A percentile compares a stretch with the other conserved stretches of the same genome.
These are phyloP conservation scores for Globisporangium uncinulatum DNA, from an alignment of 352 stramenopile genomes.

Conservation along the genomic window DNA sequence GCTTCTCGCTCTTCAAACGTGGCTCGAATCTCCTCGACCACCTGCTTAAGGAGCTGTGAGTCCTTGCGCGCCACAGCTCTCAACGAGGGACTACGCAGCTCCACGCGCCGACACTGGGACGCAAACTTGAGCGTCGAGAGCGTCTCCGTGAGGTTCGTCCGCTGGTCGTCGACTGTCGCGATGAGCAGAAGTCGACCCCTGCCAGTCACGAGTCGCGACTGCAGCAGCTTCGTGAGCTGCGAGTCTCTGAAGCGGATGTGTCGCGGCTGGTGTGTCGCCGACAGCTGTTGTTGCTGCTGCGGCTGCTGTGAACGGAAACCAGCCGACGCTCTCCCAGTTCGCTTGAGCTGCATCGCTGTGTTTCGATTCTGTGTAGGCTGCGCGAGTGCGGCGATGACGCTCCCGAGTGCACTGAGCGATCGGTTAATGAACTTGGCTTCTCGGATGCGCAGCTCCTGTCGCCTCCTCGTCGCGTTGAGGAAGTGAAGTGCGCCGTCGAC, in stretches of 20 bases:
- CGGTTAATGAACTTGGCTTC: constrained; percentile 81
- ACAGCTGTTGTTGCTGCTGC: not conserved
- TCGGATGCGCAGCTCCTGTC: constrained; percentile 56
- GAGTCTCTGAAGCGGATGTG: constrained; percentile 71
- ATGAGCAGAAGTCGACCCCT: constrained; percentile 49
- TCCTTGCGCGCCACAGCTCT: constrained; percentile 20
- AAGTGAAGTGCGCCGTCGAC: constrained; percentile 51
- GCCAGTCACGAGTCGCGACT: constrained; percentile 39
- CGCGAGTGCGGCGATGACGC: constrained; percentile 54
- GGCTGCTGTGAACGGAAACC: not conserved
- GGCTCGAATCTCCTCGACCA: constrained; percentile 38
- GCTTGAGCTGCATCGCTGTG: not conserved
- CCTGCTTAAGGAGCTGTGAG: constrained; percentile 30
- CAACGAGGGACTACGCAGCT: constrained; percentile 22
- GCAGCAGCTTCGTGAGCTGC: constrained; percentile 64
- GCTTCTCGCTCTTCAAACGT: constrained; percentile 51
- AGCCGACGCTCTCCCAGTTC: not conserved
- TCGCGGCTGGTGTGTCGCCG: constrained; percentile 6
- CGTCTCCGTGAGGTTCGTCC: constrained; percentile 51
- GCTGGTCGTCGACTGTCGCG: constrained; percentile 53
- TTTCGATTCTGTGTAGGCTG: constrained; percentile 16
- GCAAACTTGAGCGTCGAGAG: constrained; percentile 75
- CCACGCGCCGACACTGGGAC: constrained; percentile 53
- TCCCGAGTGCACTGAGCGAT: constrained; percentile 59
- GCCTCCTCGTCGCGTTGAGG: constrained; percentile 36